Conservation (phyloP, 192 early-diverging fungal species). For the Dispira simplex region DNA sequence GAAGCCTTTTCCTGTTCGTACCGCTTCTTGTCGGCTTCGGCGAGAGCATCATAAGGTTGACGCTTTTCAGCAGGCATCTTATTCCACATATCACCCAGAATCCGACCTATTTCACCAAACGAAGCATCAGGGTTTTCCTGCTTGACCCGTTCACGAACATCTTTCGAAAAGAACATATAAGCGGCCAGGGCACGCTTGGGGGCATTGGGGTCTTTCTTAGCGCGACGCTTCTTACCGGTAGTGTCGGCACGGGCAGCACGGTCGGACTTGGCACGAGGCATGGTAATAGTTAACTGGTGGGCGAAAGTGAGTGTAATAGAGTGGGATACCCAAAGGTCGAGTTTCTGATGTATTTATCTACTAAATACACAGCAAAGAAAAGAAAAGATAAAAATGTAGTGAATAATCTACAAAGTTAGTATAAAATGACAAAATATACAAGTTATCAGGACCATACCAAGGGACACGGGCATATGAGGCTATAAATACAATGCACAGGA, state of each 20-base stretch:
- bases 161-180: constrained; percentile 85
- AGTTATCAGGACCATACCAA: too few species aligned
- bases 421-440: too few species aligned
- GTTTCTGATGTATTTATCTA: too few species aligned
- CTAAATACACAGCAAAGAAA: too few species aligned
- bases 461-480: too few species aligned
- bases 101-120: constrained; percentile 52
- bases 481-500: too few species aligned
- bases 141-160: constrained; percentile 58
- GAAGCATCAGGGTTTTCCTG: constrained; percentile 60
- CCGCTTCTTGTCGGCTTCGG: constrained; percentile 28
- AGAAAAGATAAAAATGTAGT: too few species aligned
- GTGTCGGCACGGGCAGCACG: not conserved
- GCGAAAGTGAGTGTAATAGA: too few species aligned
- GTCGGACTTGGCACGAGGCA: constrained; percentile 19
- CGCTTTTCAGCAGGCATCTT: constrained; percentile 32
- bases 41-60: constrained; percentile 30
- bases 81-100: constrained; percentile 60
- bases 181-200: constrained; percentile 88
- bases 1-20: constrained; percentile 26
- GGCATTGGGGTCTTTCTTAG: constrained; percentile 77
- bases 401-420: too few species aligned
- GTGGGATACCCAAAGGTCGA: too few species aligned
- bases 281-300: constrained; percentile 12
- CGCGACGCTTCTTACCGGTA: constrained; percentile 33